Base-by-base conservation (phyloP, 208 protist species). In the Wallacemonas sp. region DNA sequence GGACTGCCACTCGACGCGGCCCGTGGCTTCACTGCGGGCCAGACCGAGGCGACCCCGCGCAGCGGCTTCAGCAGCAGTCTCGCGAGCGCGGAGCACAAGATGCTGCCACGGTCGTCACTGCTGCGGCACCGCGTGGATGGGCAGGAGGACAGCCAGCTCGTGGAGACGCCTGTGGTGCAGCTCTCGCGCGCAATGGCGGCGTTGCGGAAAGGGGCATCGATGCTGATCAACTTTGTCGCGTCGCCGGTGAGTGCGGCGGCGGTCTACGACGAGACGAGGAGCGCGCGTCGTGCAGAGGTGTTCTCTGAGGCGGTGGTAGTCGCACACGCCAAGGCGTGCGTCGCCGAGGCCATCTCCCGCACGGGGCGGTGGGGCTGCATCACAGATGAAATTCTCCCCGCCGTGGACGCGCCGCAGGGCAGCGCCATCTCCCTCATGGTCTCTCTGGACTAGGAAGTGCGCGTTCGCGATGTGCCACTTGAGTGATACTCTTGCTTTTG, bases 341-440 rank as follows among this genome's bases (percentile, higher is more conserved):
- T 90, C 16, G 78, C 78, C 12, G 74, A 81, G 63, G 83, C 83
- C 0, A 89, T 89, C 48, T 60, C 80, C n/a, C 72, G 66, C 14
- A 83, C 71, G 1, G 69, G 72, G 9, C 74, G 87, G 14, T 87
- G 83, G 72, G 83, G 87, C 43, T 79, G 75, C 46, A 72, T 93
- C 32, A 86, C 72, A 21, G 87, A 88, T 32, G 83, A 93, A 64
- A 75, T 93, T 54, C 71, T 90, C 54, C 87, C 87, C 0, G 70
- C 83, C 2, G 80, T 81, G 58, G 86, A 92, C 64, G 68, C 65
- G 24, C 65, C 72, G 11, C 81, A 87, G 65, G 87, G 78, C 44
- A 80, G 75, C 57, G 80, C 81, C 39, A 72, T 85, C 19, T 81
- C 83, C 11, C 70, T 90, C 21, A 65, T 88, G 48, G 69, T 92